These are phyloP conservation scores for Rosa hybrid DNA, from an alignment of 331 rosid genomes.

Conservation along the genomic window DNA sequence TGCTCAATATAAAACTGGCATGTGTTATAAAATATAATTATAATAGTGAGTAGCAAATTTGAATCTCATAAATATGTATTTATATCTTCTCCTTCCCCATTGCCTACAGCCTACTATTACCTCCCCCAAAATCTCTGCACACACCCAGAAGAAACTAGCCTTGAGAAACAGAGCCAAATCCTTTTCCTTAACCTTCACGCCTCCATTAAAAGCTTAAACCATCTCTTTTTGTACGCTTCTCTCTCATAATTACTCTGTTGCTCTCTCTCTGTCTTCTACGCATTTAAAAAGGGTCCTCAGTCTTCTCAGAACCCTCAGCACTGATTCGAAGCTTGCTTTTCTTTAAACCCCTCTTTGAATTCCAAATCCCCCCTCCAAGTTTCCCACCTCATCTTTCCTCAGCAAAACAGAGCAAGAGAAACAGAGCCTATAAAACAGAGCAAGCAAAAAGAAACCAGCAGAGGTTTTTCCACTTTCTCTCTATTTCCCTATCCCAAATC, in stretches of 20 bases:
- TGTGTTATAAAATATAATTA: too few relatives aligned
- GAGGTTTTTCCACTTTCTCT: neutral
- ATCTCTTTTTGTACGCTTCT: neutral
- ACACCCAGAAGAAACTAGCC: constrained; percentile 43
- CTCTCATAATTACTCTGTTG: constrained; percentile 19
- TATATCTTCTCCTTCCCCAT: constrained; percentile 8
- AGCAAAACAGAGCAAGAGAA: constrained; percentile 14
- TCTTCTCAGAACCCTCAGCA: neutral
- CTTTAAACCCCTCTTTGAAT: neutral
- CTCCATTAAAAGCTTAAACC: constrained; percentile 34
- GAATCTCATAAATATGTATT: constrained; percentile 14
- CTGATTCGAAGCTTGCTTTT: neutral
- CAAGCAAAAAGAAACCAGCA: constrained; percentile 3
- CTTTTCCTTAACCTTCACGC: constrained; percentile 83
- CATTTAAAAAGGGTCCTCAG: constrained; percentile 33
- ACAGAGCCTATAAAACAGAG: constrained; percentile 28
- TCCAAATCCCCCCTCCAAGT: constrained; percentile 16
- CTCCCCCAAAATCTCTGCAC: constrained; percentile 16
- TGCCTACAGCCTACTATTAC: neutral
- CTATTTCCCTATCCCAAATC: neutral
- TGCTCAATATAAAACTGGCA: too few relatives aligned
- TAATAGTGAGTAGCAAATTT: too few relatives aligned
- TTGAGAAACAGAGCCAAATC: constrained; percentile 63
- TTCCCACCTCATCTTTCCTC: constrained; percentile 11
- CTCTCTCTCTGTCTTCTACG: constrained; percentile 22